Conservation (phyloP, 805 yeast species). For the Wickerhamomyces strasburgensis region DNA sequence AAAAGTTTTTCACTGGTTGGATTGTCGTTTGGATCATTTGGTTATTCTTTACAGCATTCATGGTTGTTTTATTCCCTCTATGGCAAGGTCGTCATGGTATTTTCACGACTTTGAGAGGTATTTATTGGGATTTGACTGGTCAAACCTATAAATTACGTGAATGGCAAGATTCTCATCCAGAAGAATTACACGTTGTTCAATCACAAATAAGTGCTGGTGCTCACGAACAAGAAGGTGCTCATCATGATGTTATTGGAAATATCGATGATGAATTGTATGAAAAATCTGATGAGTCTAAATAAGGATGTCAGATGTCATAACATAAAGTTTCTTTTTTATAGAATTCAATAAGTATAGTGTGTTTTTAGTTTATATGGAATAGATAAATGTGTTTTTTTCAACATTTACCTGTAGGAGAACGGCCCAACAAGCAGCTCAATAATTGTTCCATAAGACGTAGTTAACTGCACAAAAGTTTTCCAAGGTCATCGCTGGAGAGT, state of each 20-base stretch:
- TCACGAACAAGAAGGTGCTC: constrained; percentile 17
- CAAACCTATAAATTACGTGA: constrained; percentile 64
- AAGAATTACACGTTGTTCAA: constrained; percentile 66
- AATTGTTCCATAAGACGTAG: too few species aligned
- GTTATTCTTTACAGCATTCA: constrained; percentile 62
- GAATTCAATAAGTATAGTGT: too few species aligned
- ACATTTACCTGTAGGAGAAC: too few species aligned
- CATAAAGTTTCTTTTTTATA: too few species aligned
- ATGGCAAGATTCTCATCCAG: constrained; percentile 76
- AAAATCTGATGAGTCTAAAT: background rate
- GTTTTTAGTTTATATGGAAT: too few species aligned
- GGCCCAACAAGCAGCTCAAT: too few species aligned
- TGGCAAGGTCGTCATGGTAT: constrained; percentile 71
- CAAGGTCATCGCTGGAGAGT: too few species aligned
- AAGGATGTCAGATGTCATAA: too few species aligned
- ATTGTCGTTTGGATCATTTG: constrained; percentile 75
- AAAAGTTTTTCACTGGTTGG: constrained; percentile 85
- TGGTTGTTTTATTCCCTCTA: constrained; percentile 65
- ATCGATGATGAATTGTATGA: constrained; percentile 20
- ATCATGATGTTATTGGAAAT: constrained; percentile 12
- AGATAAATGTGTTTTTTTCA: too few species aligned
- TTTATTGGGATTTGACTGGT: constrained; percentile 82
- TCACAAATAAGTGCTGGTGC: constrained; percentile 50
- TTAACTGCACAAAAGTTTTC: too few species aligned
- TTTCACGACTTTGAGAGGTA: constrained; percentile 61